Evolutionary conservation across 2,329 filamentous ascomycete genomes (phyloP).

Genomic region (Hymenoscyphus scutula): DNA sequence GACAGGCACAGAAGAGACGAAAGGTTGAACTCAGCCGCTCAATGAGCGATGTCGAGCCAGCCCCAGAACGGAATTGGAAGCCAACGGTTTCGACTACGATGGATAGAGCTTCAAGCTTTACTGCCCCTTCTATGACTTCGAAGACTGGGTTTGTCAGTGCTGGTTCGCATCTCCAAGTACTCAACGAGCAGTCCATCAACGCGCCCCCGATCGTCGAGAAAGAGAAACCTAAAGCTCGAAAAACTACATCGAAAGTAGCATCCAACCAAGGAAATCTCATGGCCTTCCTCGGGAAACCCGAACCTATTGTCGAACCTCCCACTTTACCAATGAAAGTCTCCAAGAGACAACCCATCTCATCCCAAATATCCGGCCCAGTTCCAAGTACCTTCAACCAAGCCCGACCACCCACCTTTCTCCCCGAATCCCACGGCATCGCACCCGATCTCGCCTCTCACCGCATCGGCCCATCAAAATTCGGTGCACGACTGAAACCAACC

Average conservation of each 20-base stretch:
- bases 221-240: constrained; percentile 8
- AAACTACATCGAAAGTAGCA: constrained; percentile 14
- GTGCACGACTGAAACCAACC: constrained; percentile 23
- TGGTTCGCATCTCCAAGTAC: constrained; percentile 32
- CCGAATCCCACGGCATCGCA: constrained; percentile 18
- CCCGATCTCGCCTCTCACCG: constrained; percentile 28
- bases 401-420: constrained; percentile 1
- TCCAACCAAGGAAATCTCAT: constrained; percentile 30
- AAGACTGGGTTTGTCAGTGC: constrained; percentile 32
- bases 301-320: constrained; percentile 13
- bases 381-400: constrained; percentile 14
- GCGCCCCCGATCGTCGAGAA: constrained; percentile 19
- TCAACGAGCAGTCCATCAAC: constrained; percentile 33
- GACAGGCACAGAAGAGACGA: constrained; percentile 31
- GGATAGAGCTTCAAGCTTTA: constrained; percentile 59
- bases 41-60: constrained; percentile 18
- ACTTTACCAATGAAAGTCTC: not conserved
- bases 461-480: constrained; percentile 17
- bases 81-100: constrained; percentile 57
- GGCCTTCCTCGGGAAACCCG: constrained; percentile 30
- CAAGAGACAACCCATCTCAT: not conserved
- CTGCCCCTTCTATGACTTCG: constrained; percentile 45
- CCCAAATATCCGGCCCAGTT: not conserved
- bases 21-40: constrained; percentile 24
- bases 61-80: constrained; percentile 28